Evolutionary conservation across 371 early-diverging fungal genomes (phyloP).

Genomic region (Mucor piriformis): DNA sequence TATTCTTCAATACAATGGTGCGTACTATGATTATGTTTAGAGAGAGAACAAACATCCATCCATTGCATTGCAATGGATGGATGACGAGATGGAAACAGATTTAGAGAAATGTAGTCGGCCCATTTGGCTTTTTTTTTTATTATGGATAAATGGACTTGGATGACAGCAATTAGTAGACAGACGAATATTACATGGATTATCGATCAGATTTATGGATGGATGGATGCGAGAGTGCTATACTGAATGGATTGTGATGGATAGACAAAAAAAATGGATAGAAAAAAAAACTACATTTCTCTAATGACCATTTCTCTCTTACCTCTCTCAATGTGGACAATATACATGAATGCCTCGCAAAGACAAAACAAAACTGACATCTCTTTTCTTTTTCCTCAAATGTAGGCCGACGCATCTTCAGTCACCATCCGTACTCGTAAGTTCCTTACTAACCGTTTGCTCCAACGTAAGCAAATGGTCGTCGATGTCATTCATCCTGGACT

Average conservation of each 20-base stretch:
- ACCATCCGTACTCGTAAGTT: constrained; percentile 98
- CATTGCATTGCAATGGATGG: constrained; percentile 3
- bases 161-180: background rate
- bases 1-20: constrained; percentile 29
- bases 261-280: background rate
- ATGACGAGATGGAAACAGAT: background rate
- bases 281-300: background rate
- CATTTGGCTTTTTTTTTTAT: background rate
- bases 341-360: background rate
- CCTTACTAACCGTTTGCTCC: constrained; percentile 97
- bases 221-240: background rate
- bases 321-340: background rate
- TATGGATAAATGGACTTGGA: background rate
- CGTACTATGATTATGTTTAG: constrained; percentile 18
- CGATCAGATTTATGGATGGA: constrained; percentile 13
- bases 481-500: constrained; percentile 96
- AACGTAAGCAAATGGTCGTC: constrained; percentile 98
- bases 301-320: background rate
- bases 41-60: background rate
- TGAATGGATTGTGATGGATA: background rate
- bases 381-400: background rate
- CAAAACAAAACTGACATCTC: background rate
- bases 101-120: background rate
- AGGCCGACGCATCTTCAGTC: constrained; percentile 77
- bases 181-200: constrained; percentile 1